Base-by-base conservation (phyloP, 1,139 yeast genomes). In the Kodamaea sp. region DNA sequence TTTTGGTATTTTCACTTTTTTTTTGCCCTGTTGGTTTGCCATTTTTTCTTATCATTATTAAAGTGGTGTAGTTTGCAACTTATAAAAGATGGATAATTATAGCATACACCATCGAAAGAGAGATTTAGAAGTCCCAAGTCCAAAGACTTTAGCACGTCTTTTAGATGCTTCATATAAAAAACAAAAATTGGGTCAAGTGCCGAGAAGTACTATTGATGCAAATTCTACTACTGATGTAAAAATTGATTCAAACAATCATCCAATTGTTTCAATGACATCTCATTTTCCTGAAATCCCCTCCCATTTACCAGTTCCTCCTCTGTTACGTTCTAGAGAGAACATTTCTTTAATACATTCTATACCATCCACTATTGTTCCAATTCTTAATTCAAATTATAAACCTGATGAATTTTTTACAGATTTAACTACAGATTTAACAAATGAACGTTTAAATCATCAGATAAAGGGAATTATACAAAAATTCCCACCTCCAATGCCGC, bases 401-500 rank as follows among this genome's bases (percentile, higher is more conserved):
- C 47, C 50, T 1, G 36, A 48, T 12, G 69, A 70, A 47, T 70
- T 67, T 46, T 71, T 65, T 47, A 55, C 67, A 6, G 75, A 70
- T 42, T 49, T 67, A 30, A 49, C 49, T 8, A 44, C 56, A 5
- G 55, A 59, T 32, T 38, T 48, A 8, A 35, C 38, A 2, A 54
- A 57, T 32, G 48, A 49, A 3, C 32, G 50, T 4, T 37, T 55
- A 10, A 32, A 40, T 11, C 31, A 45, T 7, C 73, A 68, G 45
- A 50, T 65, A 10, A 40, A 45, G 11, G 54, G 56, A 5, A 64
- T 66, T 3, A 42, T 62, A 12, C 49, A 47, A 39, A 52, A 55
- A 35, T 69, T 66, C 44, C 75, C 75, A 1, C 77, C 77, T 0
- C 77, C 77, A 5, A 41, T 59, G 5, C 70, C 73, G 3, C 73